Base-by-base conservation (phyloP, 2,329 filamentous ascomycete genomes). In the Ophiostoma quercus region DNA sequence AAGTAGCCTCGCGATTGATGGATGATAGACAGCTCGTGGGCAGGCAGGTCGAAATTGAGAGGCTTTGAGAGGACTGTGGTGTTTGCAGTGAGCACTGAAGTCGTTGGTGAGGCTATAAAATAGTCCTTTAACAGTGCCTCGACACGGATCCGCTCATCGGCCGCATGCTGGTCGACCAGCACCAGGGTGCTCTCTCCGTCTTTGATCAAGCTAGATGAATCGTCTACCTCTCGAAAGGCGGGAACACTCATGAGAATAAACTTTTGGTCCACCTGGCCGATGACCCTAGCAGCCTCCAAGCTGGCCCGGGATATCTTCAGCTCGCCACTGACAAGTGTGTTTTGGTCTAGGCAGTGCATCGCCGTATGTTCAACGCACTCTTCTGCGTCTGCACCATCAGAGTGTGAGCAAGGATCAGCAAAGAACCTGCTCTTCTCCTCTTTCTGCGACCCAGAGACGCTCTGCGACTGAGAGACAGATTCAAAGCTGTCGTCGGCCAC, bases 131-230 rank as follows among this genome's bases (percentile, higher is more conserved):
- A 87, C 0, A 99, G 82, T 0, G 78, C 77, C 76, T 99, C 95
- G 0, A 98, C 85, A 1, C 89, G 88, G 72, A 91, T 88, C 65
- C 95, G 86, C 80, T 99, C 95, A 77, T 97, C 94, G 2, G 94
- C 95, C 0, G 95, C 95, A 77, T 99, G 95, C 76, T 99, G 95
- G 76, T 99, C 95, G 6, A 97, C 84, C 54, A 97, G 82, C 0
- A 96, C 84, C 4, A 98, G 80, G 1, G 19, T 6, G 6, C 14
- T 25, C 19, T 71, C 69, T 7, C 41, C 3, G 6, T 25, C 12
- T 6, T 14, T 7, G 5, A 6, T 67, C 19, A 16, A 6, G 19
- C 14, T 16, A 65, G 62, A 39, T 6, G 9, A 3, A 3, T 4
- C 25, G 25, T 34, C 25, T 32, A 29, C n/a, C 14, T 39, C 62